Base-by-base conservation (phyloP, 1,139 yeast genomes). In the Torulaspora pretoriensis region DNA sequence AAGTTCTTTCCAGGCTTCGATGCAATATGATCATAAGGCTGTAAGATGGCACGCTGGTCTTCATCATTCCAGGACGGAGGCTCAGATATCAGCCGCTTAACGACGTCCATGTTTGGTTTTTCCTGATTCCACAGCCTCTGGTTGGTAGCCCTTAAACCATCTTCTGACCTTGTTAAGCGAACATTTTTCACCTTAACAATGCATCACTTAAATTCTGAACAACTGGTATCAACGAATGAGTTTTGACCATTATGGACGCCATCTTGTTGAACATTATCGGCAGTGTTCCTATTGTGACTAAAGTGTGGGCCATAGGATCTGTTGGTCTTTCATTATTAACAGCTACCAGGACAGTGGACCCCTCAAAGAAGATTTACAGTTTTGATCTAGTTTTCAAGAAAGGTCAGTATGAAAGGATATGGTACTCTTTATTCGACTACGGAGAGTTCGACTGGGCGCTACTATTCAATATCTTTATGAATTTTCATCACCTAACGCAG, bases 1-100 rank as follows among this genome's bases (percentile, higher is more conserved):
- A 81, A 61, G 42, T 78, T 75, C 57, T 81, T 81, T 9, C 87
- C 87, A 3, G 77, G 74, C 31, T 71, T 70, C 14, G 68, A 59
- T 22, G 68, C 65, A 6, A 81, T 68, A 53, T 81, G 80, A 8
- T 64, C 55, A 56, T 71, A 81, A 0, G 88, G 87, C 30, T 48
- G 47, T 25, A 49, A 46, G 13, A 63, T 33, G 2, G 50, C 48
- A 8, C 19, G 19, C 38, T 61, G 64, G 24, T 50, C 49, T 10
- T 38, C 43, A 1, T 48, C 43, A 4, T 47, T 45, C 64, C 64
- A 60, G 16, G 42, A 13, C 10, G 57, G 59, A 12, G 47, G 42
- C 1, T 41, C 38, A 10, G 49, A 40, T 4, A 55, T 51, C 25
- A 60, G 41, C 14, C 34, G 10, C 26, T 50, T 49, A 7, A 61